phyloP scores from a whole-genome alignment of 1,284 basidiomycete species.

The Trametes versicolor region DNA sequence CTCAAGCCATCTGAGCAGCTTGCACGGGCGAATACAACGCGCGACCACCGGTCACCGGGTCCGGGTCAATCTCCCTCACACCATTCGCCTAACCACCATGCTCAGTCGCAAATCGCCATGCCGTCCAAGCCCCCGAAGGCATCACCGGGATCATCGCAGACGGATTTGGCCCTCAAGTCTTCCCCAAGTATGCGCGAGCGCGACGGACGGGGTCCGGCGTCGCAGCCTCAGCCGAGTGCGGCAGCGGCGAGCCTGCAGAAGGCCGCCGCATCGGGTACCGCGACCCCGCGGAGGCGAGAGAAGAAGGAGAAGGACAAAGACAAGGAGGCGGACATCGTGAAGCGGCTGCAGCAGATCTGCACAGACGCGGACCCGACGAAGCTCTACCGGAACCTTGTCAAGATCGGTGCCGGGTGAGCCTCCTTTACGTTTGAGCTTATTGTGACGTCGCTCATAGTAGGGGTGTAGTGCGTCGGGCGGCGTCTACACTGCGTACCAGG shows the following conservation, averaged over 20 bases:
- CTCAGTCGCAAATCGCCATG: conserved; percentile 28
- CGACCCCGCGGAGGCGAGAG: conserved; percentile 86
- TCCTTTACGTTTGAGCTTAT: conserved; percentile 17
- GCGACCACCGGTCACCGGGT: conserved; percentile 55
- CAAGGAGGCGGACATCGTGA: conserved; percentile 91
- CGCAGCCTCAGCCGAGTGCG: conserved; percentile 55
- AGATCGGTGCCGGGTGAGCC: conserved; percentile 96
- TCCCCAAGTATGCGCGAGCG: conserved; percentile 35
- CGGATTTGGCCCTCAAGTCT: conserved; percentile 61
- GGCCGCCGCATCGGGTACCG: conserved; percentile 58
- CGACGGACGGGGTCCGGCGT: conserved; percentile 33
- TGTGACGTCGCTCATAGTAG: conserved; percentile 1
- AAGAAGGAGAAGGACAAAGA: conserved; percentile 86
- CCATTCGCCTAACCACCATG: conserved; percentile 30
- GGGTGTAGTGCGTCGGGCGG: conserved; percentile 88
- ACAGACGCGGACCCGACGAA: conserved; percentile 97
- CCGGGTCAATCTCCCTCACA: conserved; percentile 39
- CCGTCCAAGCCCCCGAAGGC: conserved; percentile 51
- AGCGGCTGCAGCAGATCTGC: conserved; percentile 92
- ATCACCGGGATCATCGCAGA: conserved; percentile 62
- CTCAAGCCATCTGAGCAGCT: conserved; percentile 61
- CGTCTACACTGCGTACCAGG: conserved; percentile 98
- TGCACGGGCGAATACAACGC: conserved; percentile 73
- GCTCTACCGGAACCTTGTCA: conserved; percentile 91
- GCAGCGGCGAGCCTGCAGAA: conserved; percentile 71